Evolutionary conservation across 2,329 filamentous ascomycete species (phyloP).

Genomic region (Westerdykella aurantiaca): DNA sequence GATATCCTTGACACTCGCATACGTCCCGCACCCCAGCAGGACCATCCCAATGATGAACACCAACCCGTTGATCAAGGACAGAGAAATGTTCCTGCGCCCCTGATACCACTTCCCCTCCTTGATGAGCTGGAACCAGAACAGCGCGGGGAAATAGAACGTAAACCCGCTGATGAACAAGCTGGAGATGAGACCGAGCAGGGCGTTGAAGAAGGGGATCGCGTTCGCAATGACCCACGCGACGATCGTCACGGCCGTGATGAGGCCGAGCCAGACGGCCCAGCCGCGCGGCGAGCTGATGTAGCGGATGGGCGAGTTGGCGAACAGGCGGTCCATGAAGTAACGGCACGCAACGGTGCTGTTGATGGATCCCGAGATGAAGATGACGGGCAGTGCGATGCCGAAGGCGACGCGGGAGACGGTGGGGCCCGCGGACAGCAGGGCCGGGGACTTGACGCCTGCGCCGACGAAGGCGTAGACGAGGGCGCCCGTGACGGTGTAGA

Average conservation of each 20-base stretch:
- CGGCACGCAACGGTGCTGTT: conserved; percentile 63
- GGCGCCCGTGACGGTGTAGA: conserved; percentile 64
- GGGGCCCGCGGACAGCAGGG: conserved; percentile 57
- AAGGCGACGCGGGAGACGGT: conserved; percentile 64
- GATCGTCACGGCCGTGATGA: conserved; percentile 54
- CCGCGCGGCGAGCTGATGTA: conserved; percentile 33
- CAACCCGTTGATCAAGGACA: conserved; percentile 23
- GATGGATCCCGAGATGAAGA: conserved; percentile 67
- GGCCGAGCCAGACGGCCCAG: conserved; percentile 54
- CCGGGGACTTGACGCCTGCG: conserved; percentile 56
- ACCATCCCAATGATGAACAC: conserved; percentile 28
- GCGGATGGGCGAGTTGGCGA: conserved; percentile 49
- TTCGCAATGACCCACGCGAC: conserved; percentile 65
- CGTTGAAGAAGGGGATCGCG: conserved; percentile 65
- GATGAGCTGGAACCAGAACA: conserved; percentile 37
- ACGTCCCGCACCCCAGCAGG: conserved; percentile 39
- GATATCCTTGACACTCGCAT: conserved; percentile 43
- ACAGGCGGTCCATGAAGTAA: conserved; percentile 58
- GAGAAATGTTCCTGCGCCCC: conserved; percentile 26
- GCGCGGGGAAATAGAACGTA: conserved; percentile 44
- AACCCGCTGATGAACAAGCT: conserved; percentile 64
- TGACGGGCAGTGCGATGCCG: conserved; percentile 64
- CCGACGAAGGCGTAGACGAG: conserved; percentile 67
- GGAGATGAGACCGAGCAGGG: conserved; percentile 59
- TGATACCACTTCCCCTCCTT: conserved; percentile 42